Percentiles rank a stretch among this genome's conserved stretches.
These are phyloP conservation scores for Ambrosiella beaveri DNA, from an alignment of 2,329 filamentous ascomycete genomes.

Conservation along the genomic window DNA sequence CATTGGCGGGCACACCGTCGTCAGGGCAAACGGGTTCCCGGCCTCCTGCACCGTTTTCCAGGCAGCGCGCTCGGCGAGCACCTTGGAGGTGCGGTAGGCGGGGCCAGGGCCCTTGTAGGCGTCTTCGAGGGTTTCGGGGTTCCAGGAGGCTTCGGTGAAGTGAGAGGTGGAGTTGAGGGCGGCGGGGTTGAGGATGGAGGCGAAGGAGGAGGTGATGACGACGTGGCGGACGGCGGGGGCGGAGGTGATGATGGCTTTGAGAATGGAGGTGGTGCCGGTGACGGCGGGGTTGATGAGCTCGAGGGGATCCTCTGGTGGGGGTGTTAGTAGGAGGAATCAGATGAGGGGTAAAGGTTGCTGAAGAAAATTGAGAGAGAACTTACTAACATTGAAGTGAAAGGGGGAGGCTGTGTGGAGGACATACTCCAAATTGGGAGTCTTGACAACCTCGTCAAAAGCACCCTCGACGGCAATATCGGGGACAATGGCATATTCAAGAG, in stretches of 20 bases:
- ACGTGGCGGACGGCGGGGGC: constrained; percentile 50
- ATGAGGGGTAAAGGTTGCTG: neutral
- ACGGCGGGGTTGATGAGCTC: constrained; percentile 42
- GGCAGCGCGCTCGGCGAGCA: constrained; percentile 33
- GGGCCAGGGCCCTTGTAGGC: constrained; percentile 23
- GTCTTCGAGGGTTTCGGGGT: constrained; percentile 32
- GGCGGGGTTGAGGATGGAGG: constrained; percentile 29
- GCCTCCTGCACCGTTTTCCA: constrained; percentile 33
- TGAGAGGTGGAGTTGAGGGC: constrained; percentile 19
- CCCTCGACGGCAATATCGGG: constrained; percentile 57
- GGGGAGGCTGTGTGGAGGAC: constrained; percentile 46
- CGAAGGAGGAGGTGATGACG: constrained; percentile 42
- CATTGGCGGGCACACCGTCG: constrained; percentile 36
- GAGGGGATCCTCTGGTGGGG: constrained; percentile 24
- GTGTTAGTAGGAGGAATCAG: neutral
- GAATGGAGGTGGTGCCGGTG: constrained; percentile 48
- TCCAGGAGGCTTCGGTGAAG: constrained; percentile 35
- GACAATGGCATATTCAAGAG: constrained; percentile 42
- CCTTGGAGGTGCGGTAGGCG: constrained; percentile 39
- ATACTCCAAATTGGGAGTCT: constrained; percentile 24
- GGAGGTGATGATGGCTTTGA: constrained; percentile 47
- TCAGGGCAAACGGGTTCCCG: constrained; percentile 31
- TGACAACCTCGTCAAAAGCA: constrained; percentile 51
- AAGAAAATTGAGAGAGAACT: constrained; percentile 11
- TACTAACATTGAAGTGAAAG: constrained; percentile 35